These are phyloP conservation scores for Dinochytrium kinnereticum DNA, from an alignment of 371 early-diverging fungal genomes.

Conservation along the genomic window DNA sequence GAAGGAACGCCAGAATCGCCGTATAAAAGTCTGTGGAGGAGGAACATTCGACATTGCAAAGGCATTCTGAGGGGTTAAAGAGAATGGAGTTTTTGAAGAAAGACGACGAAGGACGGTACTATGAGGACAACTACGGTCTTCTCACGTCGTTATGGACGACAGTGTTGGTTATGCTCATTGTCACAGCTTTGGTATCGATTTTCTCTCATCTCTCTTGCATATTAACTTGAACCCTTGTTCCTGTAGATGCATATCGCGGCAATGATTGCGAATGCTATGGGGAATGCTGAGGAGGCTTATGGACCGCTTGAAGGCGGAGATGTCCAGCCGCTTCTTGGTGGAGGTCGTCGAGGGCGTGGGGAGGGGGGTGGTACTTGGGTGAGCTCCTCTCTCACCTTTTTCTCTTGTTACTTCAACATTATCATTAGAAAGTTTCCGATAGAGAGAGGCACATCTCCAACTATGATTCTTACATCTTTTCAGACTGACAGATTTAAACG, in stretches of 20 bases:
- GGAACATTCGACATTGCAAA: too few relatives aligned
- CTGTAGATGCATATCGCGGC: background rate
- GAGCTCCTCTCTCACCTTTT: background rate
- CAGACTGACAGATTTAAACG: conserved; percentile 5
- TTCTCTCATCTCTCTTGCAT: background rate
- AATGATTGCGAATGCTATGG: background rate
- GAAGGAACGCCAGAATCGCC: too few relatives aligned
- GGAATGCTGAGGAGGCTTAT: background rate
- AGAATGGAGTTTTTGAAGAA: too few relatives aligned
- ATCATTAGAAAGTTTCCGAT: too few relatives aligned
- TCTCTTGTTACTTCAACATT: background rate
- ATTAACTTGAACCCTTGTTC: too few relatives aligned
- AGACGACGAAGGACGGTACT: too few relatives aligned
- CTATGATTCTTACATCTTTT: too few relatives aligned
- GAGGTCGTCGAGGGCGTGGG: background rate
- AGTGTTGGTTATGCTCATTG: background rate
- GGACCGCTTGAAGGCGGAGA: conserved; percentile 4
- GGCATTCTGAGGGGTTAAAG: too few relatives aligned
- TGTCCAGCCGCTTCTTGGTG: conserved; percentile 1
- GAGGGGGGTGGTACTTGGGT: background rate
- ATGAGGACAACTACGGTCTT: conserved; percentile 13
- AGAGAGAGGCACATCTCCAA: too few relatives aligned
- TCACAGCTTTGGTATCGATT: background rate
- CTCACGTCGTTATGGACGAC: conserved; percentile 6
- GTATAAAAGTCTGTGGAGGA: too few relatives aligned